Base-by-base conservation (phyloP, 2,329 filamentous ascomycete species). In the Gnomoniopsis sp. region DNA sequence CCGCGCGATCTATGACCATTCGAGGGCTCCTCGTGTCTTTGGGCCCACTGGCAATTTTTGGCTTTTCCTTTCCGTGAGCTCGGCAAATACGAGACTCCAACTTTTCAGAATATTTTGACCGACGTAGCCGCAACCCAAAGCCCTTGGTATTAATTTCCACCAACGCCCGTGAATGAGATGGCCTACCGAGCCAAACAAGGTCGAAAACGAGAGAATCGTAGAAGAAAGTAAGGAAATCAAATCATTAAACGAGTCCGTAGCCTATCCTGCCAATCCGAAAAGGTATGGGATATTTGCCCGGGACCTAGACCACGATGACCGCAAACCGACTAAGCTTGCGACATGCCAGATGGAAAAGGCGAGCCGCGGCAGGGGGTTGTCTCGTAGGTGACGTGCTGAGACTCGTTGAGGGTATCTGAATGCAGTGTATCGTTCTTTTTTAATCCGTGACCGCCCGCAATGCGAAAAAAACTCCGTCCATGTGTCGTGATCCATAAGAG, bases 181-280 rank as follows among this genome's bases (percentile, higher is more conserved):
- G 56, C 53, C 47, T 53, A 33, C 41, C 53, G 41, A 55, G 55
- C 53, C 49, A 50, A 53, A 59, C 63, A 63, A 58, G 58, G 59
- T 65, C 65, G 66, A 60, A 61, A 62, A 64, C 51, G 61, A 64
- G 53, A 62, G 44, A 59, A 62, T 64, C 63, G 56, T 65, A 67
- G 61, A 62, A 65, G 60, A 55, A 57, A 53, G 38, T 58, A 49
- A 57, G 59, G 60, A 55, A 47, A 60, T 62, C 57, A 59, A n/a
- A 51, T 56, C 50, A 55, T 47, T 49, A 55, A 51, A 41, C 33
- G 51, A 59, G 44, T 59, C 56, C 52, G 44, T 50, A 56, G 59
- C 56, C 17, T 47, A 23, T 41, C 34, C 51, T 30, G 36, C 55
- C 15, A 48, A 26, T 47, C 55, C 49, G 19, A 17, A 51, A 33